These are phyloP conservation scores for Arthrobotrys iridis DNA, from an alignment of 2,329 filamentous ascomycete species.

Conservation along the genomic window DNA sequence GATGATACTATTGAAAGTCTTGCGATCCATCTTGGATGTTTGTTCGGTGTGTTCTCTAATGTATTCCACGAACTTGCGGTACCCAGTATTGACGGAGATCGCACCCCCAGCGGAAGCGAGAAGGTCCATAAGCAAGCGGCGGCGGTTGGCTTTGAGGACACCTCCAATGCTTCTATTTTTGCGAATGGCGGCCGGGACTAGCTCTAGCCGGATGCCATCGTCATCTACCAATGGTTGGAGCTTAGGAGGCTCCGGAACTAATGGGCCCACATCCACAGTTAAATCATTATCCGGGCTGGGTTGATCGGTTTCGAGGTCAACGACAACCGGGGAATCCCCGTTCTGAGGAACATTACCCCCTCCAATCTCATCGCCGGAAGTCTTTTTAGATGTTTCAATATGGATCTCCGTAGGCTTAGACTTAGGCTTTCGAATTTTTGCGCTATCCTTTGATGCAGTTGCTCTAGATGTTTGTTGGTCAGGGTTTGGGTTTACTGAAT, in stretches of 20 bases:
- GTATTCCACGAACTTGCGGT: slow-evolving; percentile 47
- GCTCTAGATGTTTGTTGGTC: background rate
- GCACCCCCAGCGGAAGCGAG: slow-evolving; percentile 18
- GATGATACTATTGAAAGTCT: slow-evolving; percentile 48
- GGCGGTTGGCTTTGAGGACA: slow-evolving; percentile 47
- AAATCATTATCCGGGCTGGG: background rate
- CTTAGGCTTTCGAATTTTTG: background rate
- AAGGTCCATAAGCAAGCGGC: slow-evolving; percentile 29
- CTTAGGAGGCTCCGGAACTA: slow-evolving; percentile 7
- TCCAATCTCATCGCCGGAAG: background rate
- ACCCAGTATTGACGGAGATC: slow-evolving; percentile 44
- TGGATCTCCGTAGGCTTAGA: background rate
- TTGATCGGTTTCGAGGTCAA: slow-evolving; percentile 7
- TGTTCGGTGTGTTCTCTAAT: slow-evolving; percentile 43
- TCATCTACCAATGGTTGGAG: slow-evolving; percentile 30
- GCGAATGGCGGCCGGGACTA: slow-evolving; percentile 30
- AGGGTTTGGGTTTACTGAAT: background rate
- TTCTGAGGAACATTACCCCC: background rate
- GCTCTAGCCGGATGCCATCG: slow-evolving; percentile 34
- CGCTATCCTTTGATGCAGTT: background rate
- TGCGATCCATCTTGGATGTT: slow-evolving; percentile 45
- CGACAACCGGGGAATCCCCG: background rate
- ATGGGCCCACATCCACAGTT: background rate
- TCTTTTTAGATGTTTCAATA: background rate
- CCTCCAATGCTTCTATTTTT: slow-evolving; percentile 50